Base-by-base conservation (phyloP, 2,329 filamentous ascomycete genomes). In the Fusarium decemcellulare region DNA sequence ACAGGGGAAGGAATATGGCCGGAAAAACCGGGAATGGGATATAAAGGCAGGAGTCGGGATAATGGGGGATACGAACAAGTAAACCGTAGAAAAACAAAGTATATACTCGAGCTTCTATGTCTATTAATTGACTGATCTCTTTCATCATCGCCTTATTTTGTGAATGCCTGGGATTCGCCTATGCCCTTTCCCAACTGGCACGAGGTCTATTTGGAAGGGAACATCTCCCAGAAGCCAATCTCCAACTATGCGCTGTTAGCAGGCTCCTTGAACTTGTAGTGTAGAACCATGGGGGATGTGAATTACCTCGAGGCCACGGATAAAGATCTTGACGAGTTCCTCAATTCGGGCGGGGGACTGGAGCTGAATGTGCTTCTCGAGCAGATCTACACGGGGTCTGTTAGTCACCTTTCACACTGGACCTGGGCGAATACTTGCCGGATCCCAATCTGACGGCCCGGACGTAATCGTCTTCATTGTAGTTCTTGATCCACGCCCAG, bases 401-500 rank as follows among this genome's bases (percentile, higher is more conserved):
- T 59, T 18, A 57, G 61, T 18, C 12, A 34, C 8, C 8, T 34
- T 29, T 23, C 18, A 29, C 34, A 39, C 27, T 15, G 34, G 39
- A 29, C 27, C 8, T 8, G n/a, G 7, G 27, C 8, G 1, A 27
- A 32, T 11, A 57, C 87, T 79, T 82, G 93, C 92, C 89, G 58
- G 86, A 89, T 23, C 93, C 93, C 4, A 89, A 85, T 68, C 84
- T 84, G 57, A 97, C 92, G 7, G 93, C 93, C 66, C 90, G 85
- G 1, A 85, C 81, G 71, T 97, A 98, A 77, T 96, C 93, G 1
- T 93, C 90, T 3, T 91, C 92, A 15, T 92, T 88, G 76, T 98
- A 98, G 75, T 93, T 97, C 76, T 95, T 86, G 70, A 98, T 93
- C 95, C 95, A 98, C 47, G 90, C 87, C 91, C 92, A 96, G 82